Base-by-base conservation (phyloP, 306 rosid species). In the Macrotyloma uniflorum region DNA sequence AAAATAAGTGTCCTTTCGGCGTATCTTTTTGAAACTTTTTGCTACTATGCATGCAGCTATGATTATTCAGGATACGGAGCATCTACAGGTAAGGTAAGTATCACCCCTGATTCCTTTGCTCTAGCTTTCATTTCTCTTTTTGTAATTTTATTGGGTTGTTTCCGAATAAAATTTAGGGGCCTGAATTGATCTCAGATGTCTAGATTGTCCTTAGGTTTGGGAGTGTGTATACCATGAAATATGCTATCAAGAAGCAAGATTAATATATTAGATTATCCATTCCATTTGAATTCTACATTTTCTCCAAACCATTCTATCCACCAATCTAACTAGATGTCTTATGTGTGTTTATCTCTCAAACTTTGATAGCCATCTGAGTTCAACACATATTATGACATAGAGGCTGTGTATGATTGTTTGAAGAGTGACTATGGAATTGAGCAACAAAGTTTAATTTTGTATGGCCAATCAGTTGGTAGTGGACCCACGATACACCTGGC, bases 381-480 rank as follows among this genome's bases (percentile, higher is more conserved):
- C 89, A 93, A 96, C 88, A 96, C 99, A 0, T 96, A 96, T 63
- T 35, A 90, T 30, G 99, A 93, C 86, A 91, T 96, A 74, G 99
- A 93, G 28, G 94, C 99, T 75, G 99, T 96, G 77, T 96, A 93
- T 87, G 85, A 91, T 78, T 96, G 98, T 68, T 89, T 96, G 88
- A 91, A 87, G 90, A 93, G 55, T 15, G 88, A 80, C 35, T 93
- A 96, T 58, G 96, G 86, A 55, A 58, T 91, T 59, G 87, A 81
- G 84, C 97, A 90, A 88, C 97, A 93, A 82, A 97, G 91, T 5
- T 73, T 96, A 81, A 93, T 96, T 80, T 75, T 96, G 71, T 96
- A 96, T 28, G 99, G 99, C 50, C 98, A 96, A 84, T 96, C 98
- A 5, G 99, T 96, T 77, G 99, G 98, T 77, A 96, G 99, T 76